Conservation (phyloP, 169 alveolate species). For the Plasmodium blacklocki region DNA sequence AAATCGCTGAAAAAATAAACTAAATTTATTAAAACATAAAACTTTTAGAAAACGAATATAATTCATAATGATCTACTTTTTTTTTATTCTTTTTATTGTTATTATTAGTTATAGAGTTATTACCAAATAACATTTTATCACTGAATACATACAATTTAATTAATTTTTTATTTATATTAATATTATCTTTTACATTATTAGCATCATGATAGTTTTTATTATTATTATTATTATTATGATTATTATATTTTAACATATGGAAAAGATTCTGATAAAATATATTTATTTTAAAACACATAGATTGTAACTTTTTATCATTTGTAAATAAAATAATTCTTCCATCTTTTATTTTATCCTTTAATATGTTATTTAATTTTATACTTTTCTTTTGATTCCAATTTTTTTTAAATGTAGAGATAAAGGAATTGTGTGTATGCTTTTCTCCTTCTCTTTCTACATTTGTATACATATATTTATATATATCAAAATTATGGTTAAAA, state of each 20-base stretch:
- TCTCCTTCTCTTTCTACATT: too few species aligned
- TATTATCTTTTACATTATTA: too few species aligned
- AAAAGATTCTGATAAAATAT: not conserved
- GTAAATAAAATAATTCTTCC: conserved; percentile 5
- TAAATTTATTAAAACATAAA: not conserved
- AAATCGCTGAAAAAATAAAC: not conserved
- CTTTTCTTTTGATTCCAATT: not conserved
- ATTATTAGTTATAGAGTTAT: not conserved
- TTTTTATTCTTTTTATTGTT: not conserved
- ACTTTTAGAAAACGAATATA: not conserved
- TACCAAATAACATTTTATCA: not conserved
- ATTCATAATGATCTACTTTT: not conserved
- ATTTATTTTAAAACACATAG: conserved; percentile 1
- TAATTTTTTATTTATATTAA: not conserved
- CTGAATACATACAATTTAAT: not conserved
- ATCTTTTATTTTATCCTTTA: not conserved
- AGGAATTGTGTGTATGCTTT: not conserved
- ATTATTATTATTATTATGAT: too few species aligned
- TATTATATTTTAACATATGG: too few species aligned
- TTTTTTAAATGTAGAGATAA: not conserved
- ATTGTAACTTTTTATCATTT: conserved; percentile 5
- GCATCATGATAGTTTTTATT: not conserved
- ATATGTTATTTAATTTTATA: not conserved
- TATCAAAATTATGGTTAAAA: not conserved
- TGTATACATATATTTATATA: too few species aligned